These are phyloP conservation scores for Prinsepia uniflora DNA, from an alignment of 306 rosid species.

Conservation along the genomic window DNA sequence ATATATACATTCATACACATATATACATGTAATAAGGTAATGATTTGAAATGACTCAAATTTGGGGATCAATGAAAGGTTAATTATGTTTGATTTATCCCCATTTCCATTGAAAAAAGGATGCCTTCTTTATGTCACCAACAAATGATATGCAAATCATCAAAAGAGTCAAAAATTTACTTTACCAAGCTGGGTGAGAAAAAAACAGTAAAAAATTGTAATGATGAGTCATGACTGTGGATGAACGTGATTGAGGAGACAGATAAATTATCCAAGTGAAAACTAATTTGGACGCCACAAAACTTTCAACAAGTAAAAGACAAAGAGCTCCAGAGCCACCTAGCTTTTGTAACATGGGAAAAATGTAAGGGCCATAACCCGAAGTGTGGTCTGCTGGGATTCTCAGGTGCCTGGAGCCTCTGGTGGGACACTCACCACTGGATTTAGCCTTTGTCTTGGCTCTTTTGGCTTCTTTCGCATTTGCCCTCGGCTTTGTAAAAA, in stretches of 20 bases:
- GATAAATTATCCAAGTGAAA: background rate
- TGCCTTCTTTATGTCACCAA: background rate
- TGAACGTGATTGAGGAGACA: background rate
- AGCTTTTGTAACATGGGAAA: background rate
- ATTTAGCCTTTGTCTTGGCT: background rate
- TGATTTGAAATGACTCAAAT: too few species aligned
- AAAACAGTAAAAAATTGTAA: background rate
- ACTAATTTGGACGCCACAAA: background rate
- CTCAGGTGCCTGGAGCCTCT: background rate
- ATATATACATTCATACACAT: too few species aligned
- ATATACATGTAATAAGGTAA: too few species aligned
- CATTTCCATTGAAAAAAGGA: background rate
- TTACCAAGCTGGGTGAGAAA: background rate
- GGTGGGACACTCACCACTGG: background rate
- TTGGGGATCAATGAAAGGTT: background rate
- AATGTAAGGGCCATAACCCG: background rate
- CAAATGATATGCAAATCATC: slow-evolving; percentile 10
- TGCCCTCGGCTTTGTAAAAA: background rate
- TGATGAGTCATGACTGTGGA: background rate
- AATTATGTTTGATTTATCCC: background rate
- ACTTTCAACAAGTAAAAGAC: background rate
- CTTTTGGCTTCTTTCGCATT: background rate
- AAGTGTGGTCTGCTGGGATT: background rate
- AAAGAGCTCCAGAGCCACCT: background rate
- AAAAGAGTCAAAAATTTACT: slow-evolving; percentile 9